Evolutionary conservation across 208 protist species (phyloP).

Genomic region (Wallacemonas collosoma): DNA sequence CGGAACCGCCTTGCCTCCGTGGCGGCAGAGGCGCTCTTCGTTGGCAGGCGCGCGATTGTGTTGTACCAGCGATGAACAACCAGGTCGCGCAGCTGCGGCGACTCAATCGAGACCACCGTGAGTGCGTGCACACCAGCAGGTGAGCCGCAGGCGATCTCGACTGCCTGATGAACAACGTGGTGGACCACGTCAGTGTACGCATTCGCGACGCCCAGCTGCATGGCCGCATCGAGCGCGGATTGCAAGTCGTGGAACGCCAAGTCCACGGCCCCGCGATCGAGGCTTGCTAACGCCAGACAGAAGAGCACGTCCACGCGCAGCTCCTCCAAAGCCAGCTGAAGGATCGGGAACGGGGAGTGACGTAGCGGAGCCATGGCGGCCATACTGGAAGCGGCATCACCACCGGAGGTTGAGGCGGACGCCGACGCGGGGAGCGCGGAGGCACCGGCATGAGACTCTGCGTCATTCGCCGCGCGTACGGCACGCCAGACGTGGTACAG

Average conservation of each 20-base stretch:
- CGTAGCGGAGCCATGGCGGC: background rate
- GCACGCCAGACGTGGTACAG: conserved; percentile 15
- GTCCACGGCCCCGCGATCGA: conserved; percentile 35
- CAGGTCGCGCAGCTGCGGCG: conserved; percentile 42
- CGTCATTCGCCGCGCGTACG: background rate
- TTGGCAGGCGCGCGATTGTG: conserved; percentile 60
- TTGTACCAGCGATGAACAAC: conserved; percentile 64
- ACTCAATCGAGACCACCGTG: conserved; percentile 32
- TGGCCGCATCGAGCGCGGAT: conserved; percentile 40
- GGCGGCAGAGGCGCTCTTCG: conserved; percentile 44
- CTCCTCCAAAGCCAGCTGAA: conserved; percentile 58
- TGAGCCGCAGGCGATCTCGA: conserved; percentile 53
- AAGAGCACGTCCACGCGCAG: conserved; percentile 62
- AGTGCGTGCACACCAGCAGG: conserved; percentile 42
- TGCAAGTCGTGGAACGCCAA: conserved; percentile 63
- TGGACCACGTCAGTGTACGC: conserved; percentile 45
- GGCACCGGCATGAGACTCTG: background rate
- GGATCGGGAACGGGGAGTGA: background rate
- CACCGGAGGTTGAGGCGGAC: background rate
- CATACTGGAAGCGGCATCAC: background rate
- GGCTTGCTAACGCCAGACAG: conserved; percentile 43
- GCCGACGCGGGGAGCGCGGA: background rate
- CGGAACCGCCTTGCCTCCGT: conserved; percentile 54
- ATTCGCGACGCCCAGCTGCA: conserved; percentile 21
- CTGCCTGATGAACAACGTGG: conserved; percentile 30